Percentiles rank a stretch among this genome's conserved stretches.
Evolutionary conservation across 495 filamentous ascomycete genomes (phyloP).

Genomic region (Daldinia caldariorum): DNA sequence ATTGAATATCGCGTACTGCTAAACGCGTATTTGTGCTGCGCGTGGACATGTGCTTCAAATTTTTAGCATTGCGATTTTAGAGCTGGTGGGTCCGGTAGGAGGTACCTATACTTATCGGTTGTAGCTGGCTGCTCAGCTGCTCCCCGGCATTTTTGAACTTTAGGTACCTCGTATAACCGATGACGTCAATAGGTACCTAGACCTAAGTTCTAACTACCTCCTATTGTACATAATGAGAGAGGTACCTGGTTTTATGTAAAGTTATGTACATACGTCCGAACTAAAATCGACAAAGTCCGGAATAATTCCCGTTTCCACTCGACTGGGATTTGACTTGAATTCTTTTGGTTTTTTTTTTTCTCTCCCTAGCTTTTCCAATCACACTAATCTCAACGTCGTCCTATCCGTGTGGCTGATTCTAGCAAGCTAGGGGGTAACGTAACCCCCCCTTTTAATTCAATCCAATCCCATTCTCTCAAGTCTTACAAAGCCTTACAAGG

Average conservation of each 20-base stretch:
- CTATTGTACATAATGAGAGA: neutral
- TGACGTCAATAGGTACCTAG: constrained; percentile 27
- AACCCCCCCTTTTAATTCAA: constrained; percentile 5
- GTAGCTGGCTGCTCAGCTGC: neutral
- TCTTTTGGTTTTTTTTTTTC: neutral
- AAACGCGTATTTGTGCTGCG: constrained; percentile 7
- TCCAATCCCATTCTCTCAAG: constrained; percentile 1
- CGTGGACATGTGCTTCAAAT: constrained; percentile 5
- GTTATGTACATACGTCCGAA: neutral
- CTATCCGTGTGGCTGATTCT: constrained; percentile 5
- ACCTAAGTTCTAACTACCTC: neutral
- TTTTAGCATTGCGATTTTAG: neutral
- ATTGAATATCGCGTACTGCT: neutral
- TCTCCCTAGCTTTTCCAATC: neutral
- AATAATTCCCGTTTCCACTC: constrained; percentile 1
- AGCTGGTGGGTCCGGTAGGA: neutral
- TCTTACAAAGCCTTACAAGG: neutral
- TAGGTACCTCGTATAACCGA: no score
- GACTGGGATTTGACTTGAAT: neutral
- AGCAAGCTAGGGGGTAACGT: constrained; percentile 15
- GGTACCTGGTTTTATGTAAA: neutral
- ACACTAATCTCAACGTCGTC: constrained; percentile 7
- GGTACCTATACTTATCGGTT: neutral
- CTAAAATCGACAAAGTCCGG: constrained; percentile 13
- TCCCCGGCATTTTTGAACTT: no score